phyloP scores from a whole-genome alignment of 306 rosid species.

The Quercus ilex region DNA sequence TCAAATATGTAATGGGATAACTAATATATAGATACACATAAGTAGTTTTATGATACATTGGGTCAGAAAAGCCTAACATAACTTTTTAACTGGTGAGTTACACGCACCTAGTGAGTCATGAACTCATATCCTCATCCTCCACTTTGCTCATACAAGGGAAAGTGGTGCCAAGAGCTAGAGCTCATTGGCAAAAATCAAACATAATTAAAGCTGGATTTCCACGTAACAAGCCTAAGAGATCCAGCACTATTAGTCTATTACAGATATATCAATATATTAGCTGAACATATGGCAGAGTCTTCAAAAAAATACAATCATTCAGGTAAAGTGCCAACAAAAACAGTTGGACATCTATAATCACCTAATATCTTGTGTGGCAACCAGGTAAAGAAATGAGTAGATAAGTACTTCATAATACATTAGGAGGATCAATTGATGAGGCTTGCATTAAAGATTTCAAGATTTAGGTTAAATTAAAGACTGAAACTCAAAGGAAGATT shows the following conservation, averaged over 20 bases:
- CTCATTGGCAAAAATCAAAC: too few relatives aligned
- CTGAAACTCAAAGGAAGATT: background rate
- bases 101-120: too few relatives aligned
- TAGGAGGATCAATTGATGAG: background rate
- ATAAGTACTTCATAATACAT: background rate
- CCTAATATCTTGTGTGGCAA: background rate
- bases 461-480: background rate
- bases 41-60: background rate
- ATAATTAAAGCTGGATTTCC: background rate
- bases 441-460: background rate
- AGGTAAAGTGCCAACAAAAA: background rate
- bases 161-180: too few relatives aligned
- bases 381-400: background rate
- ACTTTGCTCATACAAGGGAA: too few relatives aligned
- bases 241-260: background rate
- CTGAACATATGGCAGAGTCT: background rate
- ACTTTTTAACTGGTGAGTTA: too few relatives aligned
- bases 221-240: background rate
- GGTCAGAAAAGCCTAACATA: background rate
- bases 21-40: background rate
- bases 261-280: background rate
- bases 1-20: background rate
- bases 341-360: background rate
- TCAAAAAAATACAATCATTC: background rate
- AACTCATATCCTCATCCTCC: too few relatives aligned